Base-by-base conservation (phyloP, 371 early-diverging fungal genomes). In the Blakeslea trispora region DNA sequence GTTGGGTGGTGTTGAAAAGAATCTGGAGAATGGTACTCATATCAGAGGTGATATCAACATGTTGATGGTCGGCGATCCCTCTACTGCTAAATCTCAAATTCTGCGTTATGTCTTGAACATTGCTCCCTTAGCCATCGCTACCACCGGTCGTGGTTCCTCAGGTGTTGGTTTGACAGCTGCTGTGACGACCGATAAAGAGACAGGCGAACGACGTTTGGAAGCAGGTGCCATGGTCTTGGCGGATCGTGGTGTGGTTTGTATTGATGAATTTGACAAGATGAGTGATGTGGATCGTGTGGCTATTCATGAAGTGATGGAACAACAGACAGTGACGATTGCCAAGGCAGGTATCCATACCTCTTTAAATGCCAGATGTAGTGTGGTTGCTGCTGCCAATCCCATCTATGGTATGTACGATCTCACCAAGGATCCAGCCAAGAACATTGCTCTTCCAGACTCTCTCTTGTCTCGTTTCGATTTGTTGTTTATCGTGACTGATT, bases 231-330 rank as follows among this genome's bases (percentile, higher is more conserved):
- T 99, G 97, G 99, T 99, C 24, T 78, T 99, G 52, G 99, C 98
- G 14, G 99, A 99, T 66, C 87, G 96, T 31, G 99, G 99, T 49
- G 89, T 99, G 22, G 97, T 97, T 14, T 99, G 99, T 77, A 99
- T 99, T 67, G 99, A 99, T 82, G 99, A 99, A 80, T 99, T 99
- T 82, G 99, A 99, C 82, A 99, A 99, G 75, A 99, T 99, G 99
- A 90, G 89, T 52, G 99, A 99, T 59, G 82, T 88, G 23, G 99
- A 99, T 74, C 88, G 99, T 61, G 98, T 98, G 1, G 99, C 99
- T 3, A 99, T 99, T 73, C 99, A 99, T 81, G 99, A 99, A 88
- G 99, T 99, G 4, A 99, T 99, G 99, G 99, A 99, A 81, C 99
- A 99, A 81, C 99, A 99, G 69, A 96, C 97, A 1, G 95, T 98